Conservation (phyloP, 208 protist species). For the Cochliopodium minus region DNA sequence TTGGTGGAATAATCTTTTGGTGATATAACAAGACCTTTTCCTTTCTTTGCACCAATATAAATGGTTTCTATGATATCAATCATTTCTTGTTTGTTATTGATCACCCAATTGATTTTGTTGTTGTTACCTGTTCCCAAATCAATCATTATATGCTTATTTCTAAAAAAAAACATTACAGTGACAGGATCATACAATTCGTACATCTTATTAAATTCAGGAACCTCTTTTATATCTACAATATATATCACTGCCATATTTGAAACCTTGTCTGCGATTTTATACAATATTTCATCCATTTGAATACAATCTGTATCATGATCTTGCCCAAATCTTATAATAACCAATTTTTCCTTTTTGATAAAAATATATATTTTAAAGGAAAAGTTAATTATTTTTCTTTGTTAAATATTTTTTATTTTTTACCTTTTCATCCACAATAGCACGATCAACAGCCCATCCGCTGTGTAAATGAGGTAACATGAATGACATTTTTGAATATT, state of each 20-base stretch:
- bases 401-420: not conserved
- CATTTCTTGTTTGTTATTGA: slow-evolving; percentile 81
- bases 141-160: slow-evolving; percentile 96
- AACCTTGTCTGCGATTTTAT: slow-evolving; percentile 36
- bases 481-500: too few species aligned
- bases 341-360: slow-evolving; percentile 56
- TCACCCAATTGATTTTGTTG: slow-evolving; percentile 97
- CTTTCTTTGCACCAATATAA: slow-evolving; percentile 79
- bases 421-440: slow-evolving; percentile 29
- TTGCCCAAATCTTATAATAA: slow-evolving; percentile 71
- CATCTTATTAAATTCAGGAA: slow-evolving; percentile 92
- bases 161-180: slow-evolving; percentile 96
- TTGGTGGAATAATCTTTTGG: slow-evolving; percentile 89
- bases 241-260: slow-evolving; percentile 74
- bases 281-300: slow-evolving; percentile 49
- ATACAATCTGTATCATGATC: slow-evolving; percentile 73
- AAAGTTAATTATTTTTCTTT: slow-evolving; percentile 20
- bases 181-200: slow-evolving; percentile 96
- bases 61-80: slow-evolving; percentile 88
- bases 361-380: slow-evolving; percentile 21
- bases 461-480: slow-evolving; percentile 60
- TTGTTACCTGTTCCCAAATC: slow-evolving; percentile 96
- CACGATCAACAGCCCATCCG: slow-evolving; percentile 75
- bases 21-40: slow-evolving; percentile 74
- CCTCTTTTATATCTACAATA: slow-evolving; percentile 63